Base-by-base conservation (phyloP, 192 early-diverging fungal genomes). In the Gamsiella multidivaricata region DNA sequence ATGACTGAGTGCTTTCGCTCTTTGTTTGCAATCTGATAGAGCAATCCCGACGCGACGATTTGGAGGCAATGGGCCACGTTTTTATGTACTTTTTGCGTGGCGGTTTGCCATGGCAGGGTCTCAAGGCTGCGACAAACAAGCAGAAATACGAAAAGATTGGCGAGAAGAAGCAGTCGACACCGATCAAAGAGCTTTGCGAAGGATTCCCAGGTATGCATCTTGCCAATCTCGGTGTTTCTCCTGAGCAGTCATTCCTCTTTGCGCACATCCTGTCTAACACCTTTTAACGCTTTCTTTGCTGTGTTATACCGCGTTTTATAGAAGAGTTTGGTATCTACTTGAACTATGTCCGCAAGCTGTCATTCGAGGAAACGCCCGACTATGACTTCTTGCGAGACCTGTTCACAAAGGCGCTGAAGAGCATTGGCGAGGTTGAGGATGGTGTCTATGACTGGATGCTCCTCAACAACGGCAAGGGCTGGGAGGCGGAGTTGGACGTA, bases 71-170 rank as follows among this genome's bases (percentile, higher is more conserved):
- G 55, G 97, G 97, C 33, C 97, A 98, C 82, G 97, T 98, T 11
- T 96, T 98, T 65, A 94, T 98, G 89, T 98, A 98, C 84, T 97
- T 98, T 82, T 84, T 98, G 81, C 90, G 94, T 47, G 94, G 96
- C 25, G 87, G 87, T 18, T 83, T 98, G 49, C 97, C 97, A 23
- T 98, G 97, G 97, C 97, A 98, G 83, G 97, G 97, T 2, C 84
- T 98, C 14, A 97, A 97, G 81, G 97, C 97, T 7, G 93, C 91
- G 17, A 96, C 94, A 51, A 98, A 98, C 89, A 96, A 97, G 81
- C 96, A 98, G 87, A 98, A 98, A 73, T 98, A 98, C 82, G 97
- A 98, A 75, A 95, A 96, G 81, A 98, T 98, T 81, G 97, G 97
- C 47, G 96, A 98, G 84, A 95, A 95, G 86, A 98, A 98, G 82